Percentiles rank a stretch among this genome's conserved stretches.
phyloP scores from a whole-genome alignment of 495 filamentous ascomycete genomes.

The Aspergillus avenaceus region DNA sequence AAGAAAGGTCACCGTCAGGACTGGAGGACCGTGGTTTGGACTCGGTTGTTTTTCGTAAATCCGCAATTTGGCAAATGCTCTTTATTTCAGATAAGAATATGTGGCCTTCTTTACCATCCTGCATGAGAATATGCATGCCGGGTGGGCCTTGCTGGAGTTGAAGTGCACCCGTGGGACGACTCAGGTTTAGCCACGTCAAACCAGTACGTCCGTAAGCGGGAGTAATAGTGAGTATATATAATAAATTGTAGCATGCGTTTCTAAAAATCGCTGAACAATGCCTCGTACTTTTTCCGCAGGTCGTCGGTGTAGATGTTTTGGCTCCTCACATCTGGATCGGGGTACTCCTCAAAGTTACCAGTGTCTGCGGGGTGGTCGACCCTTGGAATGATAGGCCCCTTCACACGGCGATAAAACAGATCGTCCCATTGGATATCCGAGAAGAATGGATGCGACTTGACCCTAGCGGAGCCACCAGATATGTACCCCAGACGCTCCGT shows the following conservation, averaged over 20 bases:
- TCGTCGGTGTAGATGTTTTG: conserved; percentile 65
- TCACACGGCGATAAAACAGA: conserved; percentile 61
- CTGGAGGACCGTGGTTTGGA: too few species aligned
- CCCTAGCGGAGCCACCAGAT: conserved; percentile 71
- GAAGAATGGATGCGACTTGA: conserved; percentile 90
- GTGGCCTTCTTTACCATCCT: neutral
- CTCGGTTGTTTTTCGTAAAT: neutral
- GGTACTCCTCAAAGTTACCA: conserved; percentile 88
- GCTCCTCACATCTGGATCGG: conserved; percentile 54
- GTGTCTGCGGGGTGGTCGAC: conserved; percentile 78
- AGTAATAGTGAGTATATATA: neutral
- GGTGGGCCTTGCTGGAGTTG: neutral
- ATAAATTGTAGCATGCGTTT: too few species aligned
- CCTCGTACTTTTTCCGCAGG: conserved; percentile 69
- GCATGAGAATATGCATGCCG: neutral
- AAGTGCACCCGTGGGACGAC: neutral
- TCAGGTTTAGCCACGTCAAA: neutral
- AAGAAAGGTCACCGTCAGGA: neutral
- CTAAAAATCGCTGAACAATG: conserved; percentile 76
- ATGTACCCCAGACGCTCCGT: conserved; percentile 86
- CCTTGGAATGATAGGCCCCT: conserved; percentile 83
- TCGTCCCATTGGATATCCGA: conserved; percentile 79
- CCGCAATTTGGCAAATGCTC: neutral
- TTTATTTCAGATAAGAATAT: neutral
- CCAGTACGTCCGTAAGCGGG: neutral